These are phyloP conservation scores for Ganoderma resinaceum DNA, from an alignment of 1,284 basidiomycete genomes.

Conservation along the genomic window DNA sequence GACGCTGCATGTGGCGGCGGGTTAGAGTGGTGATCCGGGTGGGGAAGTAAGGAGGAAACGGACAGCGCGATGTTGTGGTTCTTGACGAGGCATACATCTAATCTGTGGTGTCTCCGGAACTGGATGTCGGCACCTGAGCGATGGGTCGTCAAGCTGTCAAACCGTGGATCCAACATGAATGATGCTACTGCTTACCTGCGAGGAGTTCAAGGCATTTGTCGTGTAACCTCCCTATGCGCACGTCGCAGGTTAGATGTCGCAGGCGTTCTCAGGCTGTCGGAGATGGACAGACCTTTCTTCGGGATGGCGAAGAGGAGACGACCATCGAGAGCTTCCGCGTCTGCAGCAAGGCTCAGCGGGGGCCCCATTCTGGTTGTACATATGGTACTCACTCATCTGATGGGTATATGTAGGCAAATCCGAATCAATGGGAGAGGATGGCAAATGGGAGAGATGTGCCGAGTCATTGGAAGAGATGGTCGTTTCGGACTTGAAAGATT, in stretches of 20 bases:
- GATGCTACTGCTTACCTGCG: conserved; percentile 58
- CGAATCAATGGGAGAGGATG: not conserved
- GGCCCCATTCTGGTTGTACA: not conserved
- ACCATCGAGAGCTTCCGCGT: conserved; percentile 61
- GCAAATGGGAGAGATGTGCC: not conserved
- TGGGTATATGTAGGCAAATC: not conserved
- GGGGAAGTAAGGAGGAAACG: conserved; percentile 35
- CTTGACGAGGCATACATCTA: conserved; percentile 92
- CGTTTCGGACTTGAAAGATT: conserved; percentile 12
- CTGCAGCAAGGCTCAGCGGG: conserved; percentile 28
- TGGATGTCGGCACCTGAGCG: conserved; percentile 91
- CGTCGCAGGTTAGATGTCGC: not conserved
- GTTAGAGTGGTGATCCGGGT: conserved; percentile 4
- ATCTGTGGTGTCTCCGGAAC: conserved; percentile 87
- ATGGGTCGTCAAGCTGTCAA: conserved; percentile 6
- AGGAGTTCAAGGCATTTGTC: conserved; percentile 93
- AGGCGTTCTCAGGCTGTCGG: not conserved
- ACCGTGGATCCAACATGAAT: not conserved
- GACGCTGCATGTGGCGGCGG: conserved; percentile 61
- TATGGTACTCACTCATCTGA: conserved; percentile 27
- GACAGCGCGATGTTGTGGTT: conserved; percentile 95
- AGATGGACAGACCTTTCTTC: conserved; percentile 82
- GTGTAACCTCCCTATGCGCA: conserved; percentile 77
- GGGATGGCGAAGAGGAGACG: conserved; percentile 95
- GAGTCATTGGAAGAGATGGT: conserved; percentile 19